Evolutionary conservation across 352 stramenopile species (phyloP).

Genomic region (Pelagophyceae sp.): DNA sequence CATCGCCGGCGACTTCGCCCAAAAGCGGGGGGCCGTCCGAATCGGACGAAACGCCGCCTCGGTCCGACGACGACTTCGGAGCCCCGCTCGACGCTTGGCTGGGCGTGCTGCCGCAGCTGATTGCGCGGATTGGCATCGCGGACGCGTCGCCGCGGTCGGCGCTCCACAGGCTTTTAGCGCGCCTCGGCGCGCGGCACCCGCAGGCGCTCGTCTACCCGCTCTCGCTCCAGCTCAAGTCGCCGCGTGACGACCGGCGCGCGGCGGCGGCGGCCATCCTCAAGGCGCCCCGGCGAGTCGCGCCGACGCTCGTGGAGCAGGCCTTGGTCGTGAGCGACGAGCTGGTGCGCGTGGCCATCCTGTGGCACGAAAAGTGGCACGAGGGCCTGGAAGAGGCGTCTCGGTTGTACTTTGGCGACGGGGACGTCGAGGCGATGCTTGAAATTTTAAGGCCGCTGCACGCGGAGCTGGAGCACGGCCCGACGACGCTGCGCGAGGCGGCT

Average conservation of each 20-base stretch:
- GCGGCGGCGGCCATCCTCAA: slow-evolving; percentile 90
- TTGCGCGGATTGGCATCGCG: slow-evolving; percentile 56
- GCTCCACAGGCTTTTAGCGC: slow-evolving; percentile 71
- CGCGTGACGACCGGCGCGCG: slow-evolving; percentile 73
- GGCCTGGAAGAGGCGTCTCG: slow-evolving; percentile 91
- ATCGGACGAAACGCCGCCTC: no score
- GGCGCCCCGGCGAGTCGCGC: slow-evolving; percentile 80
- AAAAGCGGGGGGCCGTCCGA: not conserved
- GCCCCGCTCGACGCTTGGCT: slow-evolving; percentile 88
- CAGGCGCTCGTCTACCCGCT: slow-evolving; percentile 97
- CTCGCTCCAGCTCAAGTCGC: slow-evolving; percentile 88
- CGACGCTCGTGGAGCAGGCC: slow-evolving; percentile 88
- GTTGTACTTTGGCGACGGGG: slow-evolving; percentile 90
- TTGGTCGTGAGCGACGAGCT: slow-evolving; percentile 94
- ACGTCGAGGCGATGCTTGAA: slow-evolving; percentile 88
- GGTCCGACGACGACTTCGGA: not conserved
- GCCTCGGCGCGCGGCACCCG: slow-evolving; percentile 81
- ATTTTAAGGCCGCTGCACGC: slow-evolving; percentile 81
- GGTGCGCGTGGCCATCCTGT: slow-evolving; percentile 95
- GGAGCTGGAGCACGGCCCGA: slow-evolving; percentile 72
- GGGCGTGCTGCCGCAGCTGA: slow-evolving; percentile 91
- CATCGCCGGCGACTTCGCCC: not conserved
- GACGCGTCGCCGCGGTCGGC: slow-evolving; percentile 47
- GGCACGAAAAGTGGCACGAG: slow-evolving; percentile 97
- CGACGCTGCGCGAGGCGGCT: slow-evolving; percentile 61